A percentile compares a stretch with the other conserved stretches of the same genome.
Conservation (phyloP, 768 basidiomycete genomes). For the Hygrophorus russula region DNA sequence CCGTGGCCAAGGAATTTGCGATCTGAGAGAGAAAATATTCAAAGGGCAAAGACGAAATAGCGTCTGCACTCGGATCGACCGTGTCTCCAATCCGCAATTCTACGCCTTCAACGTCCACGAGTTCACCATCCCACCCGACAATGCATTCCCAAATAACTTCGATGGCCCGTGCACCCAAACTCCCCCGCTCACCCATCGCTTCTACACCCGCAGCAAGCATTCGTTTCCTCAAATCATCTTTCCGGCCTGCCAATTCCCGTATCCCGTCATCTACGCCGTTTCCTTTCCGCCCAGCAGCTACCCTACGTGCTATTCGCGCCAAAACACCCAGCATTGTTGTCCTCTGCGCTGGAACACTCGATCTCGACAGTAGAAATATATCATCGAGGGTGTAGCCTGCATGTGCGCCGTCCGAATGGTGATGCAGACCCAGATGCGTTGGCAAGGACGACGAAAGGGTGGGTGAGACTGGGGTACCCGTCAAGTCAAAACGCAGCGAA, state of each 20-base stretch:
- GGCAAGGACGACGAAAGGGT: constrained; percentile 49
- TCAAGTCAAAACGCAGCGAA: constrained; percentile 68
- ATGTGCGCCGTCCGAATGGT: constrained; percentile 68
- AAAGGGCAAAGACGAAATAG: constrained; percentile 24
- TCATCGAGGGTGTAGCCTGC: constrained; percentile 90
- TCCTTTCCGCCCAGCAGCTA: constrained; percentile 21
- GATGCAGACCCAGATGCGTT: constrained; percentile 81
- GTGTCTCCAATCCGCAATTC: constrained; percentile 27
- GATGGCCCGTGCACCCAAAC: constrained; percentile 54
- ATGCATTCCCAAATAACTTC: constrained; percentile 68
- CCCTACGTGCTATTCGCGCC: constrained; percentile 37
- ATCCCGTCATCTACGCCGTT: constrained; percentile 22
- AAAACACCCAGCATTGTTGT: constrained; percentile 73
- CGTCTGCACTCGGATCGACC: background rate
- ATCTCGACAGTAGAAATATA: constrained; percentile 66
- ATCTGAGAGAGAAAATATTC: constrained; percentile 43
- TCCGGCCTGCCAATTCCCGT: constrained; percentile 25
- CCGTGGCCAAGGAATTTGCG: constrained; percentile 24
- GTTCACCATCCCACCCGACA: constrained; percentile 48
- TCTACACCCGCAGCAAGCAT: constrained; percentile 58
- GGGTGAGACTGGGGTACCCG: constrained; percentile 55
- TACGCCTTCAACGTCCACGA: constrained; percentile 27
- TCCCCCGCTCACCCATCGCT: constrained; percentile 54
- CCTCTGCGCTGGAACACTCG: constrained; percentile 76
- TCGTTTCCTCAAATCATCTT: constrained; percentile 43